These are phyloP conservation scores for Cladosporium sp. DNA, from an alignment of 2,329 filamentous ascomycete species.

Conservation along the genomic window DNA sequence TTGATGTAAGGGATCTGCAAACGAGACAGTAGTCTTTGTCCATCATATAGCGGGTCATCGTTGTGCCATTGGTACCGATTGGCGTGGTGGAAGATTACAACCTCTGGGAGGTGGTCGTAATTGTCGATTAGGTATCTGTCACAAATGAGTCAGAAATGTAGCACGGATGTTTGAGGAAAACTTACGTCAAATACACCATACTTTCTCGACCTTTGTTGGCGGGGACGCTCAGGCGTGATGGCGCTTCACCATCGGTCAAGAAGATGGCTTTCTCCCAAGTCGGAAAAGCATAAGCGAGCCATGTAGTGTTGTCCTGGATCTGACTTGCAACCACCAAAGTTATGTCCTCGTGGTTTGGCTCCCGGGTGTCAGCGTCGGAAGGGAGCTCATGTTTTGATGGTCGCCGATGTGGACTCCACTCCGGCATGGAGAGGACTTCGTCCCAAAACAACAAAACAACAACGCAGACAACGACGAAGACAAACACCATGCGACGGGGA, in stretches of 20 bases:
- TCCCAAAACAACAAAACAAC: not conserved
- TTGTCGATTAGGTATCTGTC: conserved; percentile 48
- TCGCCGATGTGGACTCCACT: too few relatives aligned
- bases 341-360: not conserved
- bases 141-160: not conserved
- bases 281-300: conserved; percentile 36
- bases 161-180: not conserved
- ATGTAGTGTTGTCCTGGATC: conserved; percentile 36
- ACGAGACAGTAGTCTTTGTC: conserved; percentile 44
- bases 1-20: conserved; percentile 48
- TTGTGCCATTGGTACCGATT: conserved; percentile 55
- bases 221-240: conserved; percentile 38
- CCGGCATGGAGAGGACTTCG: too few relatives aligned
- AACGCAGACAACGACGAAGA: too few relatives aligned
- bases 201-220: conserved; percentile 47
- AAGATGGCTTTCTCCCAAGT: conserved; percentile 41
- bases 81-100: conserved; percentile 57
- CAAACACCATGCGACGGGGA: too few relatives aligned
- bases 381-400: too few relatives aligned
- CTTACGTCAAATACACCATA: conserved; percentile 48
- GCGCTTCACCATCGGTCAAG: conserved; percentile 40
- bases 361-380: not conserved
- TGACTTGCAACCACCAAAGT: conserved; percentile 35
- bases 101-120: conserved; percentile 52
- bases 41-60: conserved; percentile 48